Base-by-base conservation (phyloP, 176 grass and related monocot species). In the Raddia guianensis region DNA sequence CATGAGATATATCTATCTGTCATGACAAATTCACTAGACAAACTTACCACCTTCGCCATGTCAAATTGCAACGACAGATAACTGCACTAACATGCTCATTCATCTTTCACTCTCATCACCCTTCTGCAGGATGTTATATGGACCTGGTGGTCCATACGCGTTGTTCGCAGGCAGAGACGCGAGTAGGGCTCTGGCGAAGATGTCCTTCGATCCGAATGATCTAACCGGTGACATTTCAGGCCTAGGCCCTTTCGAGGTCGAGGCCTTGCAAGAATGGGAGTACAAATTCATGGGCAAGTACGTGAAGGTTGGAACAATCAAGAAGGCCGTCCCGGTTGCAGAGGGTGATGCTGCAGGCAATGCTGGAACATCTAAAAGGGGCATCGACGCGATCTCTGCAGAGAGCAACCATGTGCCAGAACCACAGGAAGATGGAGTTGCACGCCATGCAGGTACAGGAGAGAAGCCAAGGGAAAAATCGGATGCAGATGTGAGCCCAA, bases 261-360 rank as follows among this genome's bases (percentile, higher is more conserved):
- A 88, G 34, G 66, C 83, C 49, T 85, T 88, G 73, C 81, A 91
- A 51, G 89, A 91, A 81, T 91, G 89, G 86, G 89, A 91, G 12
- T 37, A 82, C 20, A 91, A 91, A 74, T 91, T 91, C 82, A 91
- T 71, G 74, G 61, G 79, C 73, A 91, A 91, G 67, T 91, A 91
- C 9, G 59, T 75, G n/a, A 87, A 87, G 2, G 81, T 88, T 70
- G 89, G 89, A 53, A 87, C 8, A 78, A 69, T 90, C 61, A 84
- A 84, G 69, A 87, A 70, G 68, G 70, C 35, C 11, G 11, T 75
- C 66, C 68, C 52, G 0, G 20, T 68, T 1, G 35, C 52, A 19
- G 68, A 80, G 8, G 72, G 35, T 49, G 49, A 85, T 56, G 46
- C 16, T 74, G 9, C 44, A 35, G 27, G 4, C 10, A 63, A 12